Conservation (phyloP, 306 rosid species). For the Begonia loranthoides region DNA sequence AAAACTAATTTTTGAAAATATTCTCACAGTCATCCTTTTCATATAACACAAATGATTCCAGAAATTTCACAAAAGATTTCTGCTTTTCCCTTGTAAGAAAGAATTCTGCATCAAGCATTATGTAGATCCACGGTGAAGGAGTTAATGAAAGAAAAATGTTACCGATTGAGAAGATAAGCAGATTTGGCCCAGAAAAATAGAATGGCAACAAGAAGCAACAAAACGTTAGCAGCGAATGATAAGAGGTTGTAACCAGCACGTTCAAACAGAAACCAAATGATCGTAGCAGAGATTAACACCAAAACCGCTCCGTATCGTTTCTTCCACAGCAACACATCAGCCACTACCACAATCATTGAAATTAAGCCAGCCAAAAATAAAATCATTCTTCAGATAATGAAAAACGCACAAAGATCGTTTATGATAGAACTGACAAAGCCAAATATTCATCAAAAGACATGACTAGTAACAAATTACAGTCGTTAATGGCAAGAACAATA, state of each 20-base stretch:
- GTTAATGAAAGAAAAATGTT: conserved; percentile 2
- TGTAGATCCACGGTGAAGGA: neutral
- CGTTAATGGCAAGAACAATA: no score
- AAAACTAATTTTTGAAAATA: no score
- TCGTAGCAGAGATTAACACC: conserved; percentile 41
- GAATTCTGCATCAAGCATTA: neutral
- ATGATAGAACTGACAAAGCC: neutral
- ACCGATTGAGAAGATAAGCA: conserved; percentile 94
- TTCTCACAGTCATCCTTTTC: no score
- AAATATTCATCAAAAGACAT: neutral
- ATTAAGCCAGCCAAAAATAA: neutral
- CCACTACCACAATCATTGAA: conserved; percentile 33
- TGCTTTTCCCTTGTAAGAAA: no score
- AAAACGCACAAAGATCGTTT: neutral
- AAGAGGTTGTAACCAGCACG: conserved; percentile 75
- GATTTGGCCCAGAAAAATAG: conserved; percentile 94
- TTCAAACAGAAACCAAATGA: conserved; percentile 75
- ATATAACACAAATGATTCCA: no score
- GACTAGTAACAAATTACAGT: no score
- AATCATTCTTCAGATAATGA: neutral
- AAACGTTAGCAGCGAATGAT: conserved; percentile 77
- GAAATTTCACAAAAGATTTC: no score
- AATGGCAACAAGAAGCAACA: conserved; percentile 70
- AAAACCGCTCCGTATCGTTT: conserved; percentile 56
- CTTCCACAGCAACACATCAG: conserved; percentile 87